phyloP scores from a whole-genome alignment of 2,329 filamentous ascomycete genomes.

The Colletotrichum eremochloae region DNA sequence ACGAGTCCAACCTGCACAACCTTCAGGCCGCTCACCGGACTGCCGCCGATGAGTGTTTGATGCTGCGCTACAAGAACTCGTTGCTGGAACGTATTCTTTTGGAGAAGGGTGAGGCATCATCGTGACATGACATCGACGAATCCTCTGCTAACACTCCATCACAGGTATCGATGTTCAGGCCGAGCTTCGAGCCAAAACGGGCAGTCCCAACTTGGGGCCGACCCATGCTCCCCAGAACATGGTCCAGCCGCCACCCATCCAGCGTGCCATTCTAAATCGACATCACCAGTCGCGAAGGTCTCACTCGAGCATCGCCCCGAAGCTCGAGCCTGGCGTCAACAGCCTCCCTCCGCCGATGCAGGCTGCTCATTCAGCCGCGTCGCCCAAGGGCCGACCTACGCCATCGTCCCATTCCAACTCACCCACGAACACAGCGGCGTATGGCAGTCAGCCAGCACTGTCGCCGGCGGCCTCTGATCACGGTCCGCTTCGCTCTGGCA shows the following conservation, averaged over 20 bases:
- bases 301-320: constrained; percentile 80
- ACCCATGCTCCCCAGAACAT: constrained; percentile 76
- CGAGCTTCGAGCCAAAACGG: constrained; percentile 92
- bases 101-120: constrained; percentile 80
- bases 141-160: constrained; percentile 4
- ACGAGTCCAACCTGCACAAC: constrained; percentile 93
- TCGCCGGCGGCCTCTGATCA: constrained; percentile 64
- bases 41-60: constrained; percentile 95
- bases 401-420: constrained; percentile 81
- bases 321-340: constrained; percentile 69
- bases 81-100: constrained; percentile 93
- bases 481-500: constrained; percentile 58
- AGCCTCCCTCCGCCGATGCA: constrained; percentile 61
- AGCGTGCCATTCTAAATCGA: constrained; percentile 84
- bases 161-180: constrained; percentile 96
- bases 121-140: neutral
- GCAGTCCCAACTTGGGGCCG: constrained; percentile 82
- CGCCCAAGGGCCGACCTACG: constrained; percentile 82
- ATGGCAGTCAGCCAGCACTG: constrained; percentile 55
- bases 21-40: constrained; percentile 94
- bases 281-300: constrained; percentile 82
- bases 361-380: constrained; percentile 66
- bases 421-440: constrained; percentile 64
- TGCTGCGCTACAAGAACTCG: constrained; percentile 99
- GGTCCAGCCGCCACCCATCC: constrained; percentile 81